A percentile compares a stretch with the other conserved stretches of the same genome.
Evolutionary conservation across 148 eudicot genomes (phyloP).

Genomic region (Silene latifolia): DNA sequence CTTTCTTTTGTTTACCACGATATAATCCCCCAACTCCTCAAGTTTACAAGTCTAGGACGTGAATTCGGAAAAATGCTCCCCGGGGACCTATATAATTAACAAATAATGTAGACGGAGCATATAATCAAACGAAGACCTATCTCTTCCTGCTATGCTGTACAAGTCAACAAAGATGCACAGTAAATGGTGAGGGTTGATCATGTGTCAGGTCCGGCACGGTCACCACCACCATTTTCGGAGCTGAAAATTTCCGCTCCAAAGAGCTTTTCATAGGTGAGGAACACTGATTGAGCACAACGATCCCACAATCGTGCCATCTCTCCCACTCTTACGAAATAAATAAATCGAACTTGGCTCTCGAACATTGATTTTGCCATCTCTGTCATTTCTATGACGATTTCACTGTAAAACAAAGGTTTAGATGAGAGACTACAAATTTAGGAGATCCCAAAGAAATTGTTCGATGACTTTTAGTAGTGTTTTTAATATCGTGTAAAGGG

Average conservation of each 20-base stretch:
- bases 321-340: slow-evolving; percentile 35
- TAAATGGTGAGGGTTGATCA: slow-evolving; percentile 5
- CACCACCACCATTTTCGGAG: slow-evolving; percentile 42
- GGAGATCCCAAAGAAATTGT: too few relatives aligned
- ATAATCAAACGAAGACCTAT: too few relatives aligned
- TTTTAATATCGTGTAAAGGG: neutral
- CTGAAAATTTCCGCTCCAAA: slow-evolving; percentile 36
- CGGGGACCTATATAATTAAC: too few relatives aligned
- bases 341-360: slow-evolving; percentile 4
- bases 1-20: too few relatives aligned
- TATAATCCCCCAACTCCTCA: too few relatives aligned
- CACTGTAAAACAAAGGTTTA: slow-evolving; percentile 5
- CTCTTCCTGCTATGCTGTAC: neutral
- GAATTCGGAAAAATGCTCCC: too few relatives aligned
- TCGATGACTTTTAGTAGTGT: too few relatives aligned
- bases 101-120: too few relatives aligned
- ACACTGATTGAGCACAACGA: slow-evolving; percentile 32
- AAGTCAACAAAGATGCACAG: too few relatives aligned
- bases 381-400: slow-evolving; percentile 21
- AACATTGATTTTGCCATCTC: slow-evolving; percentile 31
- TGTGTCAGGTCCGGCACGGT: slow-evolving; percentile 7
- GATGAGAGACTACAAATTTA: too few relatives aligned
- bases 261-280: slow-evolving; percentile 28
- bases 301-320: slow-evolving; percentile 54
- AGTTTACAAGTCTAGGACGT: too few relatives aligned